Base-by-base conservation (phyloP, 768 basidiomycete genomes). In the Trametes cinnabarina region DNA sequence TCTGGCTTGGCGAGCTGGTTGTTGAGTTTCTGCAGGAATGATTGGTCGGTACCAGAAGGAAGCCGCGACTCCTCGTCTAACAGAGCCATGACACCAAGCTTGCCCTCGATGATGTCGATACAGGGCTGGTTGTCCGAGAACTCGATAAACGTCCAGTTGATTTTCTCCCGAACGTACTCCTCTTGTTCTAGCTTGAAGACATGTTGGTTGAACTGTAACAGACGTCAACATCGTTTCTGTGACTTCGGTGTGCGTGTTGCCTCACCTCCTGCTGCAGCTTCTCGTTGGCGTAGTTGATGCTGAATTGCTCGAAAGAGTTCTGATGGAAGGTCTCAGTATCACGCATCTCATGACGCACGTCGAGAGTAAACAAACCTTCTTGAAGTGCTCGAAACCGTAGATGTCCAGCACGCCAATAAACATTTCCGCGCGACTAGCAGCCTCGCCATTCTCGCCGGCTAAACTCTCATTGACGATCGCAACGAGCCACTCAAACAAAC, bases 121-220 rank as follows among this genome's bases (percentile, higher is more conserved):
- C 96, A 98, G 41, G 94, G 94, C 69, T 98, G 97, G 69, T 99
- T 99, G 74, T 99, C 97, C 10, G 92, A 92, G 73, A 97, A 99
- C 68, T 98, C 96, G 71, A 99, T 99, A 75, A 98, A 98, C 9
- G 92, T 98, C 97, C 97, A 99, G 71, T 97, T 94, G 71, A 99
- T 99, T 73, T 97, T 82, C 71, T 99, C 97, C 63, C 96, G 92
- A 50, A 98, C 86, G 69, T 99, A 99, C 75, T 99, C 97, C 71
- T 98, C 97, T 77, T 99, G 97, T 71, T 99, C 97, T 40, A 99
- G 85, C 79, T 98, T 95, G 84, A 94, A 94, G 47, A 99, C 97
- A 70, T 99, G 97, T 1, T 96, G 97, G 67, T 98, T 98, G 78
- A 99, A 99, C 92, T 97, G 63, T 7, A 56, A 11, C 17, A 15